phyloP scores from a whole-genome alignment of 495 filamentous ascomycete species.

The Xylaria curta region DNA sequence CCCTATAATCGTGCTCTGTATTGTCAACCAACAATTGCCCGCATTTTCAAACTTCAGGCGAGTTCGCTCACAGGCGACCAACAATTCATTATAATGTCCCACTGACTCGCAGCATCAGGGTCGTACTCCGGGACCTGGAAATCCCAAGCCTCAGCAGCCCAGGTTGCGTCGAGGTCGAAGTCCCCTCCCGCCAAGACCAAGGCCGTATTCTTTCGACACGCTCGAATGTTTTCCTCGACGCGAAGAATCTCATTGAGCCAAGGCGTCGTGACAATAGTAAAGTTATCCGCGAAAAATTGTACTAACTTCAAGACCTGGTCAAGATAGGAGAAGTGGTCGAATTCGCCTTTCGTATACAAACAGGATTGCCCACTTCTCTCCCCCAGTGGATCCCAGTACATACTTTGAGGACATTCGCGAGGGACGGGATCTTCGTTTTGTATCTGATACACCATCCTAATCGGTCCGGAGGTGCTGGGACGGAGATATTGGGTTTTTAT shows the following conservation, averaged over 20 bases:
- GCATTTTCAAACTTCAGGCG: neutral
- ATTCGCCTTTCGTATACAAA: neutral
- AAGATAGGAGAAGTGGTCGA: constrained; percentile 9
- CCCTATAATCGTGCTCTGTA: neutral
- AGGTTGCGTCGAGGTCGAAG: neutral
- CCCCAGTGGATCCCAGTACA: neutral
- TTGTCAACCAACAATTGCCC: neutral
- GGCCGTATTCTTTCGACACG: neutral
- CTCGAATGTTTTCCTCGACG: constrained; percentile 12
- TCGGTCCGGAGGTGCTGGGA: neutral
- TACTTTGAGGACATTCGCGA: neutral
- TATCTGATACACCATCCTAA: neutral
- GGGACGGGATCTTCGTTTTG: neutral
- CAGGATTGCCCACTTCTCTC: neutral
- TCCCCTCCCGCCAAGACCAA: neutral
- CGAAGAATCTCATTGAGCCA: constrained; percentile 23
- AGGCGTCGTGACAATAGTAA: neutral
- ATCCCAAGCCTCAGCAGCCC: constrained; percentile 11
- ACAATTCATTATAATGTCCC: neutral
- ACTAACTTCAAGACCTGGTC: neutral
- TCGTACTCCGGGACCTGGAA: constrained; percentile 16
- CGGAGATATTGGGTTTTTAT: too few species aligned
- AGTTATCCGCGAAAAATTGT: neutral
- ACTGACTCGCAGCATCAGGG: neutral
- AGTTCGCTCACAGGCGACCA: neutral